Base-by-base conservation (phyloP, 2,329 filamentous ascomycete species). In the Cryphonectria nitschkei region DNA sequence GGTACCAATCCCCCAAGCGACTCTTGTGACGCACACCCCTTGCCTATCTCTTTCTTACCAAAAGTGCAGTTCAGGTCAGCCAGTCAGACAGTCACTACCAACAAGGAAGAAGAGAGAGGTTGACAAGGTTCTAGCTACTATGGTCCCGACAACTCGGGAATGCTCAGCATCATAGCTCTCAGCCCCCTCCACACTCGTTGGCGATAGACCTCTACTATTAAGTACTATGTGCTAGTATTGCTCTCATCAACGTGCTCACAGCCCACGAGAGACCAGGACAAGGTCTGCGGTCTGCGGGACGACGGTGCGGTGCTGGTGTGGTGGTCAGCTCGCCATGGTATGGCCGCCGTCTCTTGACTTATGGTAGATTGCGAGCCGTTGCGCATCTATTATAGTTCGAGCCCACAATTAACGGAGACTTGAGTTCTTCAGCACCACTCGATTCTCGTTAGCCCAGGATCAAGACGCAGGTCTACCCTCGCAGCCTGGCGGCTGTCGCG, bases 201-300 rank as follows among this genome's bases (percentile, higher is more conserved):
- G 13, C 46, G 39, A 66, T n/a, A 19, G 34, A 11, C 22, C 6
- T 66, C 32, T 41, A 41, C 16, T 46, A 46, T 46, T 46, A 22
- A 6, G 3, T 65, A 46, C 6, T 4, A 3, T 34, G 34, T 34
- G 6, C 6, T 34, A 34, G 34, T 34, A 34, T 34, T 34, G 34
- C 34, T 34, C 34, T 39, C 32, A 37, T 64, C 41, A 3, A 65
- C 37, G 34, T 26, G 41, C 41, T 65, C 56, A 67, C 54, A 63
- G 32, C 37, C 61, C 16, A 34, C 58, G 34, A 67, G 68, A 67
- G 68, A 71, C 69, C 61, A 71, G 69, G 71, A 72, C 71, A 68
- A 66, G 71, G 71, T n/a, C 61, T 34, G 71, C 71, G 69, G 71
- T 72, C 68, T 52, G 68, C 62, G 56, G n/a, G n/a, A 62, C 2